These are phyloP conservation scores for Paramecium sexaurelia DNA, from an alignment of 73 alveolate genomes.

Conservation along the genomic window DNA sequence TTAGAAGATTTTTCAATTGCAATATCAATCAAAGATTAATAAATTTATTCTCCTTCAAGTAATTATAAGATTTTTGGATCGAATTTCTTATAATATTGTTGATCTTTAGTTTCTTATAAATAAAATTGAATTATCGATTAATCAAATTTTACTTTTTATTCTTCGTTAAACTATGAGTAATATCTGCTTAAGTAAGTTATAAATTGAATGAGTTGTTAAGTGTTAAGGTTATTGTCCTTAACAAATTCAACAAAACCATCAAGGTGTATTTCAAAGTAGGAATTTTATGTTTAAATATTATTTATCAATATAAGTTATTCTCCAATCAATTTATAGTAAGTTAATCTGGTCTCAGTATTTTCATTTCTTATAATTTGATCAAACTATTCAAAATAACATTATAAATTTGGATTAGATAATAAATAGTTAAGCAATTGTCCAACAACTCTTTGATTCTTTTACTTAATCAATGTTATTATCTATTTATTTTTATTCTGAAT, in stretches of 20 bases:
- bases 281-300: background rate
- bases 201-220: background rate
- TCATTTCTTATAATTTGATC: background rate
- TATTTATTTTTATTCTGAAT: background rate
- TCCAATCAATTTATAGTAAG: background rate
- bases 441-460: background rate
- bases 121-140: background rate
- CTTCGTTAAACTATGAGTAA: background rate
- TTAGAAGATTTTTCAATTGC: background rate
- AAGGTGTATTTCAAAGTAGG: background rate
- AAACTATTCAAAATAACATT: background rate
- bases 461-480: background rate
- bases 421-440: background rate
- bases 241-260: background rate
- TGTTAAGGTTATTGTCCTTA: background rate
- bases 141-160: background rate
- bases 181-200: background rate
- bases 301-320: background rate
- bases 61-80: background rate
- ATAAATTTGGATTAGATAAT: background rate
- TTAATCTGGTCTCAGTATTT: background rate
- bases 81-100: background rate
- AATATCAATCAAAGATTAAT: background rate
- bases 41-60: background rate
- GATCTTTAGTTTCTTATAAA: background rate